These are phyloP conservation scores for Fusarium dimerum DNA, from an alignment of 2,329 filamentous ascomycete genomes.

Conservation along the genomic window DNA sequence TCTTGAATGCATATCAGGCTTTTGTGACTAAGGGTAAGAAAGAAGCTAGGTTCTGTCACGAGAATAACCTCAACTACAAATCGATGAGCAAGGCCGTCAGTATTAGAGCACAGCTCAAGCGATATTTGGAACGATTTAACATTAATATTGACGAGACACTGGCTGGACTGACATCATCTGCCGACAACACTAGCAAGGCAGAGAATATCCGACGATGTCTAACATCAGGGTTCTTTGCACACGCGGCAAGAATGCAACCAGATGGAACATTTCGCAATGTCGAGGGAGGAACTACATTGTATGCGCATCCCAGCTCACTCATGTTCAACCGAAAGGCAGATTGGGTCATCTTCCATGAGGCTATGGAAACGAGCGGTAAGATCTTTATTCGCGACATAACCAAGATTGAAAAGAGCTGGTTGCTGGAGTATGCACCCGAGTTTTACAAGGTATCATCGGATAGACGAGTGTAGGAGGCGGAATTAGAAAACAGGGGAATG, in stretches of 20 bases:
- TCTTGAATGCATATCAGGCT: slow-evolving; percentile 90
- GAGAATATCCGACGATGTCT: slow-evolving; percentile 84
- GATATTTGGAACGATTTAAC: slow-evolving; percentile 84
- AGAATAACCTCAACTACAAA: slow-evolving; percentile 86
- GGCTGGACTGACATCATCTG: slow-evolving; percentile 35
- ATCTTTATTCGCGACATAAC: slow-evolving; percentile 88
- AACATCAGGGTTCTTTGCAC: slow-evolving; percentile 87
- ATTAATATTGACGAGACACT: slow-evolving; percentile 67
- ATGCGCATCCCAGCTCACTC: slow-evolving; percentile 88
- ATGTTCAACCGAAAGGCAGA: slow-evolving; percentile 97
- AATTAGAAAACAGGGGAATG: slow-evolving; percentile 10
- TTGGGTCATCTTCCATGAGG: slow-evolving; percentile 94
- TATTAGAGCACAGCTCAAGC: slow-evolving; percentile 81
- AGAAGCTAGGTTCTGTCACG: slow-evolving; percentile 82
- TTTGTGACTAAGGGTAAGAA: slow-evolving; percentile 84
- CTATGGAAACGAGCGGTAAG: slow-evolving; percentile 86
- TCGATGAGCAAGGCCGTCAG: slow-evolving; percentile 79
- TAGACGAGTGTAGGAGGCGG: slow-evolving; percentile 22
- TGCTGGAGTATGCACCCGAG: slow-evolving; percentile 82
- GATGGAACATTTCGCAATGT: slow-evolving; percentile 89
- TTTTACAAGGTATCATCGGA: slow-evolving; percentile 67
- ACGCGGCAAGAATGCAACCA: slow-evolving; percentile 89
- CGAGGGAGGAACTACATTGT: slow-evolving; percentile 73
- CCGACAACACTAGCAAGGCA: slow-evolving; percentile 44
- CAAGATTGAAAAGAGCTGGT: slow-evolving; percentile 92